Evolutionary conservation across 306 rosid species (phyloP).

Genomic region (Canavalia gladiata): DNA sequence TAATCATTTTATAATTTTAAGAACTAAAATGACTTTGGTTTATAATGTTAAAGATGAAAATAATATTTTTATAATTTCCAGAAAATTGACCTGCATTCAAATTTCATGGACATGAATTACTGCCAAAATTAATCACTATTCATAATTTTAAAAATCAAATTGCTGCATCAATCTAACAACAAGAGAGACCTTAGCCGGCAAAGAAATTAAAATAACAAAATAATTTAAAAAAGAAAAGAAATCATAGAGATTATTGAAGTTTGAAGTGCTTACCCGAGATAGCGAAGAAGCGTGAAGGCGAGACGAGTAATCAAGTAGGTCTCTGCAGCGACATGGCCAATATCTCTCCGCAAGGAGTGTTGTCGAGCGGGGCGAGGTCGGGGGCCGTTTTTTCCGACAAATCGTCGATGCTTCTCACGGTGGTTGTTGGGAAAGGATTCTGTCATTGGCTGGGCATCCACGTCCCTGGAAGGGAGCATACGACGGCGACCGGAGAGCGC

Average conservation of each 20-base stretch:
- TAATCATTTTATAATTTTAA: too few relatives aligned
- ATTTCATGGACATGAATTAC: too few relatives aligned
- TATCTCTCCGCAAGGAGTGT: conserved; percentile 31
- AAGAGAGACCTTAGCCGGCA: not conserved
- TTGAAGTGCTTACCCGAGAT: conserved; percentile 68
- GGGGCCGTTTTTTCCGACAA: conserved; percentile 17
- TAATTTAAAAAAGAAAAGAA: too few relatives aligned
- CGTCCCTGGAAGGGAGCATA: not conserved
- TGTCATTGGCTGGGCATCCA: not conserved
- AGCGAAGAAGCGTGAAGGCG: conserved; percentile 79
- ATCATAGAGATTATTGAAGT: too few relatives aligned
- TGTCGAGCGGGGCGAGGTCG: conserved; percentile 40
- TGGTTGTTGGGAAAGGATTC: not conserved
- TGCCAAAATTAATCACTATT: too few relatives aligned
- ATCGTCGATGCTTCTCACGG: not conserved
- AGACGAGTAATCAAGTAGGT: conserved; percentile 79
- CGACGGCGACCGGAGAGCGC: conserved; percentile 45
- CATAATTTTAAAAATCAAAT: too few relatives aligned
- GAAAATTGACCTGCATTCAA: too few relatives aligned
- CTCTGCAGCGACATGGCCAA: conserved; percentile 80
- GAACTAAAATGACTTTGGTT: too few relatives aligned
- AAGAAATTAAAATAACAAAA: not conserved
- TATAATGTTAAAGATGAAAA: too few relatives aligned
- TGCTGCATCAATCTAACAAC: too few relatives aligned
- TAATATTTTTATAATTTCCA: too few relatives aligned